phyloP scores from a whole-genome alignment of 2,329 filamentous ascomycete genomes.

The Nannizzia gypsea region DNA sequence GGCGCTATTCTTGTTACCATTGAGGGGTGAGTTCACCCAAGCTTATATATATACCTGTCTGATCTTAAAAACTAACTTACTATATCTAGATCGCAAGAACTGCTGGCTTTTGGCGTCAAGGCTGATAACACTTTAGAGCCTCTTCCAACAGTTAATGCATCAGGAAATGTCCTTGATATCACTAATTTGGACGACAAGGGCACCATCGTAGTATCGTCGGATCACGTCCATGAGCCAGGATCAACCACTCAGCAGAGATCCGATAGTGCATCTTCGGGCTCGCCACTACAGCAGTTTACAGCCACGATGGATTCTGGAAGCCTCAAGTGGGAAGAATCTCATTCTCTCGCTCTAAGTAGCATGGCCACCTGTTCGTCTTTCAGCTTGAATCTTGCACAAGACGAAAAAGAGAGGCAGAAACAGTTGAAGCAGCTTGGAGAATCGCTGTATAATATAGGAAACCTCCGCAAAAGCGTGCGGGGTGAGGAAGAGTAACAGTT shows the following conservation, averaged over 20 bases:
- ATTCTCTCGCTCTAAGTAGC: constrained; percentile 15
- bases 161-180: constrained; percentile 56
- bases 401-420: constrained; percentile 22
- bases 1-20: constrained; percentile 40
- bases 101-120: constrained; percentile 55
- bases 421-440: constrained; percentile 23
- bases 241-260: constrained; percentile 36
- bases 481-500: constrained; percentile 17
- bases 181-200: constrained; percentile 21
- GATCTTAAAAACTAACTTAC: constrained; percentile 15
- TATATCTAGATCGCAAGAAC: constrained; percentile 47
- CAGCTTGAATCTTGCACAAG: constrained; percentile 16
- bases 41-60: not conserved
- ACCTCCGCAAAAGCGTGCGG: constrained; percentile 27
- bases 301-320: constrained; percentile 15
- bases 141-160: constrained; percentile 42
- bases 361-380: constrained; percentile 26
- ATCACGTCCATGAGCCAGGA: constrained; percentile 40
- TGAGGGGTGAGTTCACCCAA: constrained; percentile 43
- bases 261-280: constrained; percentile 13
- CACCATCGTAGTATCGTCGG: constrained; percentile 40
- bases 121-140: constrained; percentile 40
- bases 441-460: constrained; percentile 29
- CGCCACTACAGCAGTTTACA: constrained; percentile 24
- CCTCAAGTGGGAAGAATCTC: constrained; percentile 20